Evolutionary conservation across 768 basidiomycete genomes (phyloP), one percentile per base, ranked within the genome.

Genomic region (Leccinum truebloodii): DNA sequence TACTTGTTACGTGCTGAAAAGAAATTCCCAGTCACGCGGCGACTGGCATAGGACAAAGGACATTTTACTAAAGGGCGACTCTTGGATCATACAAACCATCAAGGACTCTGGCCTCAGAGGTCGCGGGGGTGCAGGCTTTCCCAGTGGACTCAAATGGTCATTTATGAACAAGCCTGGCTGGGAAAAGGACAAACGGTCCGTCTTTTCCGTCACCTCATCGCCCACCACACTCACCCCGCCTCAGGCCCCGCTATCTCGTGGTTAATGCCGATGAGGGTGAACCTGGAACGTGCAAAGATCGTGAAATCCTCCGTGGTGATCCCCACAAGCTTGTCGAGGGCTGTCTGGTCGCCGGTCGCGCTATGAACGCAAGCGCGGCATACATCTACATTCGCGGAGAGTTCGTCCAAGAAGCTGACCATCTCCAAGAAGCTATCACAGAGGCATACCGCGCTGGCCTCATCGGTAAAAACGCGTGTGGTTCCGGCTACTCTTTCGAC

Each of bases 121-220:
- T 13, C 88, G 96, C 58, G 96, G 96, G 55, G 96, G 96, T 55
- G 96, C 96, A 46, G 96, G 96, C 30, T 99, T 99, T 73, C 96
- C 96, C 0, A 91, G 89, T 65, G 96, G 96, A 24, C 80, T 98
- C 67, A 98, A 98, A 73, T 98, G 95, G 95, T 91, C 89, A 69
- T 95, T 94, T 74, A 96, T 98, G 96, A 98, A 99, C 83, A 99
- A 98, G 77, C 95, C 95, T n/a, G 88, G 88, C 28, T 98, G 96
- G 96, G 87, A 98, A 79, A 89, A 92, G 72, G 96, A 98, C 70
- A 86, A 86, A 65, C 81, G 93, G 89, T 92, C 78, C 67, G 50
- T 44, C 24, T 54, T 37, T 28, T 51, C 4, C 22, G 3, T 22
- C 50, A 46, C 14, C n/a, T 57, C 9, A 0, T 20, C 12, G 26